Percentiles rank a stretch among this genome's conserved stretches.
Conservation (phyloP, 305 asterid species). For the Stenogyne calaminthoides region DNA sequence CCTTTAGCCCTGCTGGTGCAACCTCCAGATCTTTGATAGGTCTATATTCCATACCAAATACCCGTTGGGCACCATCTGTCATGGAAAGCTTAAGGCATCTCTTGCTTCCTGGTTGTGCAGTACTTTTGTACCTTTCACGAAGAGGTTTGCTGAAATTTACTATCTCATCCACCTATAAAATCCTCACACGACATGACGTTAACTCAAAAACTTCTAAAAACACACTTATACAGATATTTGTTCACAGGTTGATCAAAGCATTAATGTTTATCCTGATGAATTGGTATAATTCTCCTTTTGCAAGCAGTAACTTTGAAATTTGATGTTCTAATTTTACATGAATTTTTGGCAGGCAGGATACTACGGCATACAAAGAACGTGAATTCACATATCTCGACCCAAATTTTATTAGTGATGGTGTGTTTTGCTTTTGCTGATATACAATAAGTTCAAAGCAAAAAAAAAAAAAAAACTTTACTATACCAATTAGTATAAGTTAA, state of each 20-base stretch:
- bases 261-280: not conserved
- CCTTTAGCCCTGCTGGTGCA: slow-evolving; percentile 88
- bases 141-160: slow-evolving; percentile 82
- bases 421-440: not conserved
- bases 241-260: not conserved
- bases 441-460: not conserved
- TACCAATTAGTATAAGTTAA: not conserved
- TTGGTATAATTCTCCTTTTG: not conserved
- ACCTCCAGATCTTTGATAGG: slow-evolving; percentile 77
- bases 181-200: slow-evolving; percentile 11
- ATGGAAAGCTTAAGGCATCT: slow-evolving; percentile 92
- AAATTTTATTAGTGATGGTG: not conserved
- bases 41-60: slow-evolving; percentile 96
- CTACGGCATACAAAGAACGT: not conserved
- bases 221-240: too few relatives aligned
- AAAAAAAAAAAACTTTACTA: not conserved
- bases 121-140: slow-evolving; percentile 76
- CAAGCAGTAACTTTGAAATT: not conserved
- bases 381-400: not conserved
- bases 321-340: not conserved
- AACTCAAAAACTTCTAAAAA: too few relatives aligned
- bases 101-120: slow-evolving; percentile 69
- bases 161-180: slow-evolving; percentile 84
- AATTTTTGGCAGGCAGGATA: not conserved
- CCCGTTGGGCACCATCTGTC: slow-evolving; percentile 93